Evolutionary conservation across 345 rosid species (phyloP), one percentile per base, ranked within the genome.

Genomic region (Balakata baccata): DNA sequence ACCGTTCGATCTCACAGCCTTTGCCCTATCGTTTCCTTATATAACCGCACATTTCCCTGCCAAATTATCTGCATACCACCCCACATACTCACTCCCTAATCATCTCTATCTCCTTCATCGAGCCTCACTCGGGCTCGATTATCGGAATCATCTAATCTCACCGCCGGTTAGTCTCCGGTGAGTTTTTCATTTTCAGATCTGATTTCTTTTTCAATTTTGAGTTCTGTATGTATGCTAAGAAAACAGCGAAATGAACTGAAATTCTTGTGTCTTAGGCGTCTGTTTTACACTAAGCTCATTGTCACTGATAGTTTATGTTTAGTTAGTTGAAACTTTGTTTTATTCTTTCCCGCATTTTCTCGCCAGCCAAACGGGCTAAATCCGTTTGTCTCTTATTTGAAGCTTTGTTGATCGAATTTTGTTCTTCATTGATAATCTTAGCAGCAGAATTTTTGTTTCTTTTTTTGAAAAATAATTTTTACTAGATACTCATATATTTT

Each of bases 1-100:
- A 50, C 81, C 82, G 85, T 84, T 68, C 29, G 87, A 84, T 84
- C 78, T 29, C 73, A 69, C 62, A 20, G 62, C 69, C 68, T 17
- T 29, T 29, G 60, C 72, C 65, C 52, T 41, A 12, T 13, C 23
- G 51, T 37, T 46, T 58, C 52, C 1, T n/a, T 78, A 70, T 78
- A 65, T 78, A 74, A 54, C 11, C 37, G 6, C 77, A 34, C 52
- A 11, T 63, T 64, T 75, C 45, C n/a, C 13, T 2, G 0, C 10
- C 10, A 2, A 7, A 49, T 6, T 25, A 67, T 66, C 57, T 23
- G 70, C 70, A 16, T 1, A 6, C 5, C 43, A 14, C 23, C 23
- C 2, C 67, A 4, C n/a, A n/a, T 12, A 16, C 37, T 7, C 69
- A 12, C 68, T 3, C 7, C 4, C 74, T 22, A 16, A 14, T 68